Evolutionary conservation across 306 rosid species (phyloP), one percentile per base, ranked within the genome.

Genomic region (Gleditsia sinensis): DNA sequence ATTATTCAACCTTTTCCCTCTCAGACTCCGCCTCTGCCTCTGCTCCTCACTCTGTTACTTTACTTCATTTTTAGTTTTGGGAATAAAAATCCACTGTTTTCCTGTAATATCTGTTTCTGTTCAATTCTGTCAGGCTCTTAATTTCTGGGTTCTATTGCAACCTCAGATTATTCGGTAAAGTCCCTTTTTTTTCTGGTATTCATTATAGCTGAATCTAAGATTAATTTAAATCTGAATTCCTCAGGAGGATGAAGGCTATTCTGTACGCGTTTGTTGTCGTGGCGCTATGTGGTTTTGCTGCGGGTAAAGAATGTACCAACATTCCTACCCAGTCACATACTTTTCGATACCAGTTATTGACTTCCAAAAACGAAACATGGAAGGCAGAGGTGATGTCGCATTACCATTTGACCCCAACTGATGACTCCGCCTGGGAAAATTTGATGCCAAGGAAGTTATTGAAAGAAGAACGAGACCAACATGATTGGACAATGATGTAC

Each of bases 381-480:
- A 80, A 76, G 75, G n/a, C 80, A 20, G 89, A 86, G 73, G 74
- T 81, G 74, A 78, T 78, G 70, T 81, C 88, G 32, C 82, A 81
- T 69, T 85, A 89, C 76, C 94, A 83, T 58, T 57, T 86, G 83
- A 89, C 81, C 20, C 88, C 91, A 24, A 83, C 78, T 7, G 91
- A 85, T 75, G 88, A 85, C 4, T 77, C 78, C 8, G 87, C 83
- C 16, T 87, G 91, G 91, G 71, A 67, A 9, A 60, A 71, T 48
- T 81, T 87, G 88, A 42, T 85, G 1, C 85, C 94, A 6, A 87
- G 91, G 74, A 87, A 80, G 79, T 9, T 74, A 12, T 67, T 87
- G 84, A 64, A 51, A 54, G 91, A 85, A 48, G 85, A 78, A n/a
- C n/a, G n/a, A 72, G 84, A 74, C 4, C 83, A 82, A 45, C 17